Base-by-base conservation (phyloP, 441 rosid genomes). In the Populus hybrid region DNA sequence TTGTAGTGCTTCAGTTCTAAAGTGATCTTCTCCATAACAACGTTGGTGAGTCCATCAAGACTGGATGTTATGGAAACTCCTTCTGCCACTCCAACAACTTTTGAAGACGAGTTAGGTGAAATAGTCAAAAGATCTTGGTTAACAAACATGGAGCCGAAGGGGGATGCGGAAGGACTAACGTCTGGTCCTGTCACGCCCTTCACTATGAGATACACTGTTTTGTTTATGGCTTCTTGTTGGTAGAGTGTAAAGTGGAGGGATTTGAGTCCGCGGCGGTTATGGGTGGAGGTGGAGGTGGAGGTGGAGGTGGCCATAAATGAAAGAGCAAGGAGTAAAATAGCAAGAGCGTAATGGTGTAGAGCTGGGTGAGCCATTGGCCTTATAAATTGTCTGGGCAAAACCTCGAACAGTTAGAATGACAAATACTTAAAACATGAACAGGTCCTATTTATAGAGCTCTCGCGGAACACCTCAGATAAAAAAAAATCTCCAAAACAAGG, bases 171-270 rank as follows among this genome's bases (percentile, higher is more conserved):
- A 63, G 69, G 70, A 42, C 82, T 78, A 40, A 80, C 0, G 21
- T 50, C 69, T 6, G 82, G 72, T 42, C 85, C 85, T 42, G 86
- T 79, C 61, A 83, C 82, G 6, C 85, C 87, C 18, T 78, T 75
- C 65, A 84, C 85, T 32, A 82, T 75, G 21, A 84, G 67, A 40
- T 83, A 81, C 12, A 80, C 85, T 6, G 86, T 85, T 72, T 75
- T 83, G 70, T 85, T 85, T 63, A 85, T 46, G 71, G 85, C 79
- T 42, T 85, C 88, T 12, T 85, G 88, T 64, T 85, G 86, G 67
- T 65, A 85, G 26, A 85, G 83, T 11, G 85, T n/a, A 26, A 85
- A 85, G 53, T 83, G 86, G 65, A 79, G 83, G 16, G 84, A 81
- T 40, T 83, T 83, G 66, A 80, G 36, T 10, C 78, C 80, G 10